These are phyloP conservation scores for Hericium rajendrae DNA, from an alignment of 768 basidiomycete genomes.

Conservation along the genomic window DNA sequence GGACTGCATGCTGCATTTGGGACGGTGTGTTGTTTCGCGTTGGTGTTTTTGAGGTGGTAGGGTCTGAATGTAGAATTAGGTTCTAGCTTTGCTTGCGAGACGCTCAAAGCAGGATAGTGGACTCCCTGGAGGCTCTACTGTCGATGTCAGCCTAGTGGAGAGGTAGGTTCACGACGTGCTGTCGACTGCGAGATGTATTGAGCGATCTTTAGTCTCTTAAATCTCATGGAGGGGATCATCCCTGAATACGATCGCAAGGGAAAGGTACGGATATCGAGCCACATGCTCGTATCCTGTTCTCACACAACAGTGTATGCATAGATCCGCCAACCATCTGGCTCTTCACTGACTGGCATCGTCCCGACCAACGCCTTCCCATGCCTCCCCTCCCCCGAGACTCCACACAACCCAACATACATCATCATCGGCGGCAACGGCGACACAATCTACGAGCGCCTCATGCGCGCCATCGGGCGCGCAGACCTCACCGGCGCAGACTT, in stretches of 20 bases:
- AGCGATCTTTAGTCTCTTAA: slow-evolving; percentile 51
- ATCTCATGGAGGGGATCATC: slow-evolving; percentile 69
- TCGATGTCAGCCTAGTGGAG: slow-evolving; percentile 72
- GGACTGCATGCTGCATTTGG: slow-evolving; percentile 68
- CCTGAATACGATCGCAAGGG: slow-evolving; percentile 68
- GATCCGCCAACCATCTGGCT: slow-evolving; percentile 61
- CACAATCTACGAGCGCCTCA: slow-evolving; percentile 57
- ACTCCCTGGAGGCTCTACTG: slow-evolving; percentile 35
- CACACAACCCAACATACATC: slow-evolving; percentile 40
- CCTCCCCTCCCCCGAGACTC: slow-evolving; percentile 32
- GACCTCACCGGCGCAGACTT: slow-evolving; percentile 51
- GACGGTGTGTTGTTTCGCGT: slow-evolving; percentile 34
- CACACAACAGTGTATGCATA: not conserved
- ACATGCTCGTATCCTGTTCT: too few relatives aligned
- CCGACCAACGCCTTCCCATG: slow-evolving; percentile 71
- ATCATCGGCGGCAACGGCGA: slow-evolving; percentile 71
- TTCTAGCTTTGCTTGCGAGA: slow-evolving; percentile 48
- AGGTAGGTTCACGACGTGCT: slow-evolving; percentile 29
- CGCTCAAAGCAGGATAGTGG: slow-evolving; percentile 25
- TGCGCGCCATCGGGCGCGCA: slow-evolving; percentile 46
- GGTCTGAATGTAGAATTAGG: slow-evolving; percentile 25
- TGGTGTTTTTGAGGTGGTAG: not conserved
- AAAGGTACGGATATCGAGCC: slow-evolving; percentile 29
- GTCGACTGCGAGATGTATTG: not conserved
- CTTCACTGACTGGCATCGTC: slow-evolving; percentile 67